phyloP scores from a whole-genome alignment of 768 basidiomycete genomes.

The Gyrodon lividus region DNA sequence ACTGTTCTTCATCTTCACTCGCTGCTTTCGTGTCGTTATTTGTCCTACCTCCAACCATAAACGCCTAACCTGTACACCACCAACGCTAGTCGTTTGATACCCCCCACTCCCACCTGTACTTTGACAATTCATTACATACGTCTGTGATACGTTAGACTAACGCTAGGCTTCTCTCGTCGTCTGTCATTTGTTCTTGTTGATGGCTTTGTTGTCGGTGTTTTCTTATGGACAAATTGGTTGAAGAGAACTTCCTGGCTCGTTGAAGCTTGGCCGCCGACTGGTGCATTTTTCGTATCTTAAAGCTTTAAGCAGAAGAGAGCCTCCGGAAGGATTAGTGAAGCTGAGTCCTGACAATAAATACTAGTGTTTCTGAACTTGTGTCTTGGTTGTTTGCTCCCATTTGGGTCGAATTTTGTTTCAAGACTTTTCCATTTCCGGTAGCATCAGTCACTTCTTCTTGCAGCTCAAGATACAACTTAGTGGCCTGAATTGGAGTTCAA shows the following conservation, averaged over 20 bases:
- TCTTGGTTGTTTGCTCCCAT: too few relatives aligned
- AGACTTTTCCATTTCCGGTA: slow-evolving; percentile 13
- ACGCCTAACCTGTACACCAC: slow-evolving; percentile 10
- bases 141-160: slow-evolving; percentile 9
- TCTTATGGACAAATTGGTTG: slow-evolving; percentile 4
- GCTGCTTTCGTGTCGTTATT: background rate
- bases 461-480: background rate
- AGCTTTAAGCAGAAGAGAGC: too few relatives aligned
- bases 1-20: background rate
- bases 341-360: too few relatives aligned
- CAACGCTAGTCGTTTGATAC: slow-evolving; percentile 31
- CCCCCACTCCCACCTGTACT: slow-evolving; percentile 9
- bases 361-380: too few relatives aligned
- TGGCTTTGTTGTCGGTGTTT: slow-evolving; percentile 1
- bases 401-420: too few relatives aligned
- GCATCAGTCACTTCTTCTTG: slow-evolving; percentile 1
- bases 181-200: slow-evolving; percentile 6
- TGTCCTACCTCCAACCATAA: background rate
- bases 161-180: slow-evolving; percentile 6
- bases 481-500: slow-evolving; percentile 18
- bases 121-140: slow-evolving; percentile 8
- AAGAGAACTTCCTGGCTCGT: background rate
- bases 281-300: too few relatives aligned
- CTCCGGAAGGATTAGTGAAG: too few relatives aligned
- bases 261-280: too few relatives aligned